phyloP scores from a whole-genome alignment of 305 asterid genomes.

The Petunia hybrid region DNA sequence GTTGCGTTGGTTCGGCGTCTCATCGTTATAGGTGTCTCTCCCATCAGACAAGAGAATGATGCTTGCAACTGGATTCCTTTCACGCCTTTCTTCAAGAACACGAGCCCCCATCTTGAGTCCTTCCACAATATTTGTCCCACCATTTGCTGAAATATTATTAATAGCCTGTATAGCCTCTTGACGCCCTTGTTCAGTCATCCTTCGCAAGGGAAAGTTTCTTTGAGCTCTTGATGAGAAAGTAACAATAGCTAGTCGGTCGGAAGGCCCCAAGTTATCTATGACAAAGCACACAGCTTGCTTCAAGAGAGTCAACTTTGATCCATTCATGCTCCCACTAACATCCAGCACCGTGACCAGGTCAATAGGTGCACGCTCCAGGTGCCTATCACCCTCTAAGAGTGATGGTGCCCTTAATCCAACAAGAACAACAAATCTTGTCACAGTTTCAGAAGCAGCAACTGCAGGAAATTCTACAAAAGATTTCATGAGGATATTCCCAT shows the following conservation, averaged over 20 bases:
- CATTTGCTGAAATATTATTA: not conserved
- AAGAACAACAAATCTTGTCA: conserved; percentile 20
- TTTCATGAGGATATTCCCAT: not conserved
- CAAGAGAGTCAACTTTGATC: not conserved
- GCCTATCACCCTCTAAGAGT: not conserved
- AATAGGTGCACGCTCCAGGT: conserved; percentile 19
- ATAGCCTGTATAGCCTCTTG: conserved; percentile 25
- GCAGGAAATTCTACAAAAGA: conserved; percentile 23
- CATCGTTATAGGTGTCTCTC: conserved; percentile 8
- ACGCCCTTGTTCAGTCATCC: conserved; percentile 17
- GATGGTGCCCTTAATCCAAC: conserved; percentile 29
- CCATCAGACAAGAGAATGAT: conserved; percentile 30
- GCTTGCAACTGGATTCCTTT: conserved; percentile 19
- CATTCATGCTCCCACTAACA: conserved; percentile 33
- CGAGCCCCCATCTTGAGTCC: conserved; percentile 6
- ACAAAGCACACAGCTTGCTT: not conserved
- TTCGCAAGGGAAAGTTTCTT: not conserved
- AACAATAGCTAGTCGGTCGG: conserved; percentile 25
- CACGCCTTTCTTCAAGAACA: conserved; percentile 28
- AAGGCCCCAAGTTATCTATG: conserved; percentile 13
- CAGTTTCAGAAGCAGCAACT: not conserved
- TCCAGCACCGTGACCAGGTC: conserved; percentile 28
- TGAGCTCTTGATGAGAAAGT: conserved; percentile 24
- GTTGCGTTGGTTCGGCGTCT: not conserved
- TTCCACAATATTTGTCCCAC: conserved; percentile 23